These are phyloP conservation scores for Phaeomoniella chlamydospora DNA, from an alignment of 2,329 filamentous ascomycete species.

Conservation along the genomic window DNA sequence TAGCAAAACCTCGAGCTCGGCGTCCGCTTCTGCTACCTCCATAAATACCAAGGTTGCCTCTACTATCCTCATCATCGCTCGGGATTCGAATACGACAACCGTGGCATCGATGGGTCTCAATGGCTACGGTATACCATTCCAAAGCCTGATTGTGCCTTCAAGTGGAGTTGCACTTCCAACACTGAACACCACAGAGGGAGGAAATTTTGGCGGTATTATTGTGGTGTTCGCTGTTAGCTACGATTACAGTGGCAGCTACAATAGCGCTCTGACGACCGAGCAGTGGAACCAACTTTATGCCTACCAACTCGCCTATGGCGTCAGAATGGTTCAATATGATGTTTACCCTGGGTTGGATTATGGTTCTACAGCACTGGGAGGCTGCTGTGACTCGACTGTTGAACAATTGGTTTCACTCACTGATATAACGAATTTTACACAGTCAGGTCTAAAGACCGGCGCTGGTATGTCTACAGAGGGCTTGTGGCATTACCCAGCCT, in stretches of 20 bases:
- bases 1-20: background rate
- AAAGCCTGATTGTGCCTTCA: conserved; percentile 40
- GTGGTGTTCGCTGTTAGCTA: conserved; percentile 40
- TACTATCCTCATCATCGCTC: conserved; percentile 42
- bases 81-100: conserved; percentile 32
- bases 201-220: conserved; percentile 47
- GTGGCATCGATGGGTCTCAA: conserved; percentile 40
- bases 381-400: conserved; percentile 33
- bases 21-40: conserved; percentile 4
- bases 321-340: conserved; percentile 46
- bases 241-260: conserved; percentile 31
- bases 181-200: conserved; percentile 33
- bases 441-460: conserved; percentile 36
- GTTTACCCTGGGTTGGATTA: conserved; percentile 38
- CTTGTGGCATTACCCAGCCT: conserved; percentile 45
- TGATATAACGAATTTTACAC: conserved; percentile 34
- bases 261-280: conserved; percentile 37
- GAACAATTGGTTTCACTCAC: conserved; percentile 40
- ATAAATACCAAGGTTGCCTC: too few relatives aligned
- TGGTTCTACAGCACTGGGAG: conserved; percentile 26
- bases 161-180: conserved; percentile 34
- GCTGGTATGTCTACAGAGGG: conserved; percentile 34
- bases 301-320: conserved; percentile 43
- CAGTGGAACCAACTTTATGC: conserved; percentile 43
- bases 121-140: conserved; percentile 46